phyloP scores from a whole-genome alignment of 495 filamentous ascomycete genomes.

The Tetracladium setigerum region DNA sequence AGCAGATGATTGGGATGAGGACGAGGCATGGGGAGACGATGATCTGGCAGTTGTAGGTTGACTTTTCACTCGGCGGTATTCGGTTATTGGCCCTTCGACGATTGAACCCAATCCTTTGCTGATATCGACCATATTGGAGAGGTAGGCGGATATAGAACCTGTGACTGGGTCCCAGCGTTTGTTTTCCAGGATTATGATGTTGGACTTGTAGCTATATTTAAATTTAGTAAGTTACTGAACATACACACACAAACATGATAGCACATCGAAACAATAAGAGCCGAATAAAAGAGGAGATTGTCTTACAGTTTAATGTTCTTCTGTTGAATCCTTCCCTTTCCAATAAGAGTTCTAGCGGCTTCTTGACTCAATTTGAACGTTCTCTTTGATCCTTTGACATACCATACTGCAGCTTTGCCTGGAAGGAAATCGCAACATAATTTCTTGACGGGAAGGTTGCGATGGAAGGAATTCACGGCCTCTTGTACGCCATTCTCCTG shows the following conservation, averaged over 20 bases:
- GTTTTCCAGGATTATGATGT: not conserved
- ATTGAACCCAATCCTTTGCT: not conserved
- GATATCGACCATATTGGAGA: not conserved
- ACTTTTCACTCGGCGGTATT: constrained; percentile 1
- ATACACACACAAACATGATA: too few relatives aligned
- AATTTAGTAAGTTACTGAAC: constrained; percentile 16
- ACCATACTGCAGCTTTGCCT: constrained; percentile 21
- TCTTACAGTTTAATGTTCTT: constrained; percentile 5
- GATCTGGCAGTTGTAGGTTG: not conserved
- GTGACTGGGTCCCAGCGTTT: not conserved
- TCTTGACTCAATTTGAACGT: constrained; percentile 9
- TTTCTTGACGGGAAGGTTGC: constrained; percentile 5
- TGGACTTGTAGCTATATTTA: constrained; percentile 2
- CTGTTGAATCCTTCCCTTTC: constrained; percentile 6
- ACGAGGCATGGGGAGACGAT: too few relatives aligned
- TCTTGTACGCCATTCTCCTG: constrained; percentile 9
- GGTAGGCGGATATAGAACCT: not conserved
- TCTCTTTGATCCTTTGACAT: constrained; percentile 1
- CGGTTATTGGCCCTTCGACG: not conserved
- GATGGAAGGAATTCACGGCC: constrained; percentile 16
- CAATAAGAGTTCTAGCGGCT: constrained; percentile 8
- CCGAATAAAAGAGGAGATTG: not conserved
- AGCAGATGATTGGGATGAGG: too few relatives aligned
- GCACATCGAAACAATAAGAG: too few relatives aligned
- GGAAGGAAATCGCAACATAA: constrained; percentile 24